A percentile compares a stretch with the other conserved stretches of the same genome.
These are phyloP conservation scores for Viola odorata DNA, from an alignment of 345 rosid genomes.

Conservation along the genomic window DNA sequence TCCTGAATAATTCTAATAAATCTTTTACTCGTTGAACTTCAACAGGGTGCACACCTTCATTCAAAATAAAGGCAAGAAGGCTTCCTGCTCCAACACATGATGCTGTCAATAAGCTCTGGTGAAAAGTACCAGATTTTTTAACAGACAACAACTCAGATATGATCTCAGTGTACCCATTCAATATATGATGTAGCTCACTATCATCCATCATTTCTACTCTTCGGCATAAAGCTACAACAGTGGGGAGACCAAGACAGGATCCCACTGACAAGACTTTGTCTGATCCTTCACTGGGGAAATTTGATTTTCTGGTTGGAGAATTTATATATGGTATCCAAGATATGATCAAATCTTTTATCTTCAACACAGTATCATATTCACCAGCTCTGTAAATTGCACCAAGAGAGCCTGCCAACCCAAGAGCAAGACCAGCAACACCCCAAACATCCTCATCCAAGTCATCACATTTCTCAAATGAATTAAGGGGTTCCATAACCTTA, in stretches of 20 bases:
- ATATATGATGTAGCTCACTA: conserved; percentile 49
- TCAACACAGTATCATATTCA: conserved; percentile 52
- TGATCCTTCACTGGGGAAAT: conserved; percentile 33
- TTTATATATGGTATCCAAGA: conserved; percentile 68
- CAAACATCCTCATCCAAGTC: conserved; percentile 77
- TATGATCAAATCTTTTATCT: conserved; percentile 61
- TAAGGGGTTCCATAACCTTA: conserved; percentile 24
- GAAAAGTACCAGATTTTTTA: conserved; percentile 51
- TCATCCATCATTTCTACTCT: conserved; percentile 65
- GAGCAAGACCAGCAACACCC: conserved; percentile 86
- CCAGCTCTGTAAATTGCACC: conserved; percentile 75
- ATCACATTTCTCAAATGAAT: conserved; percentile 39
- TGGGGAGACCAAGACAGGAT: conserved; percentile 74
- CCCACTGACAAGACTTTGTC: conserved; percentile 58
- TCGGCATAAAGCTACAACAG: conserved; percentile 67
- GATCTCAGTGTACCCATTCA: conserved; percentile 50
- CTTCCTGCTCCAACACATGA: conserved; percentile 77
- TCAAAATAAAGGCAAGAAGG: conserved; percentile 57
- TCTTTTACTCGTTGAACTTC: conserved; percentile 44
- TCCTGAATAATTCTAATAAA: conserved; percentile 60
- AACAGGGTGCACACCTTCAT: conserved; percentile 67
- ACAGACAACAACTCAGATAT: conserved; percentile 61
- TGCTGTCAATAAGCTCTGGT: conserved; percentile 72
- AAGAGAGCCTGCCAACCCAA: conserved; percentile 78
- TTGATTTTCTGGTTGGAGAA: conserved; percentile 32